Evolutionary conservation across 1,139 yeast species (phyloP), one percentile per base, ranked within the genome.

Genomic region (Yamadazyma siamensis): DNA sequence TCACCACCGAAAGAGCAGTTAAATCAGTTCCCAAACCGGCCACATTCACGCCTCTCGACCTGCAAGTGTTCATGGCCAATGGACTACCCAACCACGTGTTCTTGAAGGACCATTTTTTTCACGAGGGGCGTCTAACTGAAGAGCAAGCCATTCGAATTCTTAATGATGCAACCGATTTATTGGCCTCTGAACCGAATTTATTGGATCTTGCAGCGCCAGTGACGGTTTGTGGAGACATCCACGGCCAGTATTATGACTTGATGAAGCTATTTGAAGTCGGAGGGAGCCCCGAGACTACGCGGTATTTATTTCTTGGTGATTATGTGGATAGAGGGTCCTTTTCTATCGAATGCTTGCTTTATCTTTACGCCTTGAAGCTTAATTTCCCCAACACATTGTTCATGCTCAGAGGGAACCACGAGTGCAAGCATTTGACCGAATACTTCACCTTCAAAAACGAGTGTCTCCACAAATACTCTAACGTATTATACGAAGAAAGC

Each of bases 311-410:
- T 49, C 61, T 91, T 39, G 98, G 98, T 12, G 98, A 91, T 58
- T 91, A 91, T 51, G 98, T 91, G 20, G 98, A 91, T 59, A 71
- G 98, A 44, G 98, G 98, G 4, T 80, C 87, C 24, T 89, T 85
- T 50, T 85, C 96, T 11, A 78, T 88, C 37, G 98, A 91, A 60
- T 85, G 95, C 50, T 71, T 91, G 36, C 56, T 91, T 32, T 83
- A 84, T 50, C 61, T 91, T 36, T 89, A 87, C 67, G 63, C 95
- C 2, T 62, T 89, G 50, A 91, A 91, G 54, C 67, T 88, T 49
- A 82, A 77, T 52, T 84, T 78, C 53, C 94, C 94, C 7, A 58
- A 67, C 25, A 76, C 87, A 4, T 75, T 91, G 43, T 86, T 85
- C 75, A 68, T 91, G 73, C 66, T 91, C 32, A 67, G 98, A 41